phyloP scores from a whole-genome alignment of 2,329 filamentous ascomycete species.

The Aspergillus japonicus region DNA sequence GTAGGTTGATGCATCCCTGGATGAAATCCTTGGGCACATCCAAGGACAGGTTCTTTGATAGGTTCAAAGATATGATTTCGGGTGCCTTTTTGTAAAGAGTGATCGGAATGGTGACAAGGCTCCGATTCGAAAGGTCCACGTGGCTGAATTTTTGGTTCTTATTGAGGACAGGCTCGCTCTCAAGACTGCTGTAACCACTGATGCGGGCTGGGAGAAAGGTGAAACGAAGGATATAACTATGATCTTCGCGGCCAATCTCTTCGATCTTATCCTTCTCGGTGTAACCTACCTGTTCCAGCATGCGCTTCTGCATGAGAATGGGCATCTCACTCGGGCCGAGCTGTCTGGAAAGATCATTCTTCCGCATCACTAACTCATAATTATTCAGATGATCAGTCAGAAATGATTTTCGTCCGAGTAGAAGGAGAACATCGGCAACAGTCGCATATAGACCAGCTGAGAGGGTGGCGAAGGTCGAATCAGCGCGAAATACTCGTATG shows the following conservation, averaged over 20 bases:
- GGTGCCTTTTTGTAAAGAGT: slow-evolving; percentile 84
- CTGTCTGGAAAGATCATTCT: slow-evolving; percentile 84
- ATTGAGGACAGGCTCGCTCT: slow-evolving; percentile 74
- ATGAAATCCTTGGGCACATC: slow-evolving; percentile 96
- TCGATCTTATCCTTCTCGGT: slow-evolving; percentile 82
- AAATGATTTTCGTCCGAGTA: slow-evolving; percentile 91
- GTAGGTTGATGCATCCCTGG: slow-evolving; percentile 82
- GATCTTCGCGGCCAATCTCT: slow-evolving; percentile 92
- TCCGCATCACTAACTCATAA: slow-evolving; percentile 92
- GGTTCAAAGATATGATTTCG: slow-evolving; percentile 91
- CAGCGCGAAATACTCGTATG: slow-evolving; percentile 90
- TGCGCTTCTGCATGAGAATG: slow-evolving; percentile 83
- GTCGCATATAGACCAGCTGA: slow-evolving; percentile 80
- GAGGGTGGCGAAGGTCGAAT: slow-evolving; percentile 91
- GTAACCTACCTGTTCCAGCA: slow-evolving; percentile 90
- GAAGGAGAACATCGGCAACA: slow-evolving; percentile 81
- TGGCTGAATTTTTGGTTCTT: slow-evolving; percentile 90
- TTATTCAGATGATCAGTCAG: slow-evolving; percentile 87
- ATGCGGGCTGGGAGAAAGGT: slow-evolving; percentile 89
- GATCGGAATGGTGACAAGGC: slow-evolving; percentile 92
- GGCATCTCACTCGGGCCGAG: slow-evolving; percentile 76
- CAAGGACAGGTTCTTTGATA: slow-evolving; percentile 87
- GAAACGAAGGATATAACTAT: slow-evolving; percentile 94
- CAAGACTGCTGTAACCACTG: slow-evolving; percentile 70
- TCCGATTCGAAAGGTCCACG: slow-evolving; percentile 85